Evolutionary conservation across 1,139 yeast genomes (phyloP), one percentile per base, ranked within the genome.

Genomic region (Sugiyamaella castrensis): DNA sequence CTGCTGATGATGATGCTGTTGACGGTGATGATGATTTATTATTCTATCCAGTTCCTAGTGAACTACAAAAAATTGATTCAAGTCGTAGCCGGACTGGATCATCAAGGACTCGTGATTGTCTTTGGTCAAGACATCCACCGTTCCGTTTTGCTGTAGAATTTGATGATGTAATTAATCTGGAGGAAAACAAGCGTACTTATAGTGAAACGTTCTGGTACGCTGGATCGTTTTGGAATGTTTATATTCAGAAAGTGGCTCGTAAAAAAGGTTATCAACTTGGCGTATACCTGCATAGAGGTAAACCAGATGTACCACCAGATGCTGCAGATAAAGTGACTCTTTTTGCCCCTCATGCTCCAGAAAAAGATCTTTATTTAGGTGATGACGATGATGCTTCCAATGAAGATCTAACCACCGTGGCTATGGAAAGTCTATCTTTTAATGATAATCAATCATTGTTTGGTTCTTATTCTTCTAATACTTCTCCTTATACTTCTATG

Each of bases 151-250:
- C 81, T 0, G 72, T 77, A 42, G 75, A 77, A 9, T 77, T 78
- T 61, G 68, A 73, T 10, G 71, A 75, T 46, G 71, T 77, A 2
- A 69, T 74, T 2, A 69, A 69, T 12, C 62, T 77, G n/a, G 64
- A 67, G 16, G 69, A 72, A 2, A 77, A 71, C 15, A 72, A 71
- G 53, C 64, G 81, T 39, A 74, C 75, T 1, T 77, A 77, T 56
- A 74, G 79, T 8, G 71, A 73, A 47, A 72, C 79, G 0, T 67
- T 75, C 39, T 77, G 81, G 80, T 77, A 77, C 55, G 80, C 80
- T 9, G 82, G 82, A 0, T 76, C 81, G 11, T 75, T 72, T 56
- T 78, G 82, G 82, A 76, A 75, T 54, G 61, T 78, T 10, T 78
- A 78, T 57, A 66, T 76, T 33, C 80, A 77, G 52, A 76, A 74